Evolutionary conservation across 495 filamentous ascomycete genomes (phyloP), one percentile per base, ranked within the genome.

Genomic region (Copromyces sp.): DNA sequence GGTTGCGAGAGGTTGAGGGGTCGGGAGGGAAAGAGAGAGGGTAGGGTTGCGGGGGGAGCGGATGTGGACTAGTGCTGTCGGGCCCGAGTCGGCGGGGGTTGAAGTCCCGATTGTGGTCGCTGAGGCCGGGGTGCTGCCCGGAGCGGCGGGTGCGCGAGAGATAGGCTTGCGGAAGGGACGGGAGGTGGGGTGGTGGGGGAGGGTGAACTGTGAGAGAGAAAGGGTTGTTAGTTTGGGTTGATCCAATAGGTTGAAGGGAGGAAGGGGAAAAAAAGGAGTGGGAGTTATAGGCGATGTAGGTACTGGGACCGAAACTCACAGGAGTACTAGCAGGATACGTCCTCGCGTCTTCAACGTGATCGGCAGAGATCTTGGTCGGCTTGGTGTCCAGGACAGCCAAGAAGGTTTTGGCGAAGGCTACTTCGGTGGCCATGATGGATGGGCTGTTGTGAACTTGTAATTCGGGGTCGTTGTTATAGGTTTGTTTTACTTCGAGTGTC

Each of bases 281-380:
- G 53, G 29, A 40, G 5, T 20, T 40, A 35, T 53, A 68, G 53
- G 29, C 38, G n/a, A 39, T 42, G 39, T 47, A 47, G 0, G 9
- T 4, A 47, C 44, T 24, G 40, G 24, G 29, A 59, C 8, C 38
- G 32, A n/a, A 20, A 86, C 91, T 71, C 86, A 97, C 94, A 41
- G 93, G 89, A 40, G 86, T 83, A 70, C 89, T 88, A 39, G 89
- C 83, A 17, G 91, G 89, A 77, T 94, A 89, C 72, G 85, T 88
- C 76, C 89, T 89, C 40, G 92, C 88, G 78, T 97, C 92, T 80
- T 92, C 90, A 83, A 95, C 89, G 89, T 97, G 90, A 82, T 97
- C 94, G 73, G 91, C 82, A 12, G 89, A 86, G 69, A 97, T 86
- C 82, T 94, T 95, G 76, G 90, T 80, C 9, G 92, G 91, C 72